Conservation (phyloP, 371 early-diverging fungal genomes). For the Astathelohania contejeani region DNA sequence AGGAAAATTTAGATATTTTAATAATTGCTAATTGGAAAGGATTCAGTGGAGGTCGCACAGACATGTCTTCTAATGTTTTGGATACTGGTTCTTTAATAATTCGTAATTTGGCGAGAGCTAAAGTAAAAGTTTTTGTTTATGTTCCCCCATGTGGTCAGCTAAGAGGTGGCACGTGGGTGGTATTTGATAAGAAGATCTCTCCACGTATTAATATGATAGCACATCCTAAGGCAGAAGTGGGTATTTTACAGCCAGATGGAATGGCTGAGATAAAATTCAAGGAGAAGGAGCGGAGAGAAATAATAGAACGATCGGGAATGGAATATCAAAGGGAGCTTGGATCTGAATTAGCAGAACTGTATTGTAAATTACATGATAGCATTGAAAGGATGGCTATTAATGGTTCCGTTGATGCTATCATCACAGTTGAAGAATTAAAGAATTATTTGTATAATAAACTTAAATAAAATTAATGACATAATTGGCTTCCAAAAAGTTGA, state of each 20-base stretch:
- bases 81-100: constrained; percentile 91
- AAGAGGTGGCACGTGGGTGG: constrained; percentile 96
- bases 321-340: neutral
- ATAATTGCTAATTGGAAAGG: constrained; percentile 99
- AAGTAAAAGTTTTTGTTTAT: constrained; percentile 89
- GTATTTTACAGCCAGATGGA: constrained; percentile 90
- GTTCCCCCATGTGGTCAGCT: constrained; percentile 78
- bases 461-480: too few species aligned
- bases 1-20: constrained; percentile 83
- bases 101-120: constrained; percentile 72
- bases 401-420: neutral
- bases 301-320: neutral
- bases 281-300: neutral
- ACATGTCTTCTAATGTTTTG: constrained; percentile 87
- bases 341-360: neutral
- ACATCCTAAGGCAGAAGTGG: constrained; percentile 69
- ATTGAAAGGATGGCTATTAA: neutral
- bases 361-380: neutral
- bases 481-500: too few species aligned
- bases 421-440: neutral
- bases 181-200: constrained; percentile 89
- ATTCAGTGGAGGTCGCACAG: constrained; percentile 88
- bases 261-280: constrained; percentile 95
- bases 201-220: constrained; percentile 92
- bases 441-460: too few species aligned